Conservation (phyloP, 108 stramenopile genomes). For the Nitzschia putrida region DNA sequence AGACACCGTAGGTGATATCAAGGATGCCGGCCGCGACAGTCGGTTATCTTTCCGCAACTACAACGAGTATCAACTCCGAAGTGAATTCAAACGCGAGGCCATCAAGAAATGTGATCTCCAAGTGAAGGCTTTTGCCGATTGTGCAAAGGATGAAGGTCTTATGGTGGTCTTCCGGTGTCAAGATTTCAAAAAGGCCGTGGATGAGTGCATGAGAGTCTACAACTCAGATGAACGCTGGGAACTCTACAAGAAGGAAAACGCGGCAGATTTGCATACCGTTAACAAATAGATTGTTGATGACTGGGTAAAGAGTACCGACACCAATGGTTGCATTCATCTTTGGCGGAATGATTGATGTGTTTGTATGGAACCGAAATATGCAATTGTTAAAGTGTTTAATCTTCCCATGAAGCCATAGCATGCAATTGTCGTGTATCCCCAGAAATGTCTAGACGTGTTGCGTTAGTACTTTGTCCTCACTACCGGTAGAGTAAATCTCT, state of each 20-base stretch:
- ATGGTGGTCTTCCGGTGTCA: constrained; percentile 84
- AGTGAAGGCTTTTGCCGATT: constrained; percentile 76
- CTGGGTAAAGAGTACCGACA: too few species aligned
- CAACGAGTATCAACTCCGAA: constrained; percentile 83
- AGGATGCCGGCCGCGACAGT: constrained; percentile 35
- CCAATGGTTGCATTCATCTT: too few species aligned
- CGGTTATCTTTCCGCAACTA: constrained; percentile 45
- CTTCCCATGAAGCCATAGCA: too few species aligned
- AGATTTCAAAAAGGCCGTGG: constrained; percentile 66
- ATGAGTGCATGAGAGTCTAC: constrained; percentile 82
- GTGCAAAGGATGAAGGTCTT: constrained; percentile 79
- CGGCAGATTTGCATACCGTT: constrained; percentile 18
- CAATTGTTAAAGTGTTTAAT: too few species aligned
- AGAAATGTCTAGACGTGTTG: too few species aligned
- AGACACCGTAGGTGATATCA: constrained; percentile 15
- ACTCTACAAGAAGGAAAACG: constrained; percentile 64
- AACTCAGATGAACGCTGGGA: constrained; percentile 84
- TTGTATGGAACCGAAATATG: background rate
- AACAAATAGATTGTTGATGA: background rate
- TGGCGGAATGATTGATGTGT: too few species aligned
- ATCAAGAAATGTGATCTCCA: constrained; percentile 73
- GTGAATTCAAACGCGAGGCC: constrained; percentile 79
- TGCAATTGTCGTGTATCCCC: too few species aligned
- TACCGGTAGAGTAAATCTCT: too few species aligned
- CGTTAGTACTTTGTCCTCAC: too few species aligned